These are phyloP conservation scores for Aspergillus jensenii DNA, from an alignment of 2,329 filamentous ascomycete genomes.

Conservation along the genomic window DNA sequence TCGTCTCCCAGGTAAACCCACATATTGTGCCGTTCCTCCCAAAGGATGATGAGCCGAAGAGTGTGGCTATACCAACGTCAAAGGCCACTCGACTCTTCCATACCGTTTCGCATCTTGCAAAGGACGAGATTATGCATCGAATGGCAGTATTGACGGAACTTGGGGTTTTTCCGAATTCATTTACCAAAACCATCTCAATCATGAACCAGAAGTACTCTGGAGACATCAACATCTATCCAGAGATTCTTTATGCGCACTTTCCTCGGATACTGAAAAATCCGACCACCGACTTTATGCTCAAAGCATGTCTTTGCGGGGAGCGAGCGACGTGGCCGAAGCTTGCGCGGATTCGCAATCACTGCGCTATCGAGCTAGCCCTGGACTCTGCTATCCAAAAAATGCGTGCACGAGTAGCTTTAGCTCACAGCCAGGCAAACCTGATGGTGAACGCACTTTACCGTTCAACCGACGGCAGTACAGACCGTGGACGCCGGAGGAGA, in stretches of 20 bases:
- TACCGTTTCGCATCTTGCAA: conserved; percentile 69
- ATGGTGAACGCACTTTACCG: conserved; percentile 18
- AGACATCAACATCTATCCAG: conserved; percentile 89
- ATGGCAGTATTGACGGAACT: conserved; percentile 79
- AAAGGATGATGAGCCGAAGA: conserved; percentile 61
- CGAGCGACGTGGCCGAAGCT: conserved; percentile 90
- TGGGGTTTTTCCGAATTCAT: conserved; percentile 74
- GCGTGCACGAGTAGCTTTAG: conserved; percentile 40
- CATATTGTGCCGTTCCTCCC: conserved; percentile 85
- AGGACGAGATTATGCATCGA: conserved; percentile 76
- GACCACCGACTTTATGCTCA: conserved; percentile 79
- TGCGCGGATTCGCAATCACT: conserved; percentile 79
- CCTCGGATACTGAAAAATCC: conserved; percentile 80
- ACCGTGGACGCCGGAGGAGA: conserved; percentile 24
- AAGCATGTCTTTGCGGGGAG: conserved; percentile 75
- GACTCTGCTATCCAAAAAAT: conserved; percentile 41
- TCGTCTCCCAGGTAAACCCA: conserved; percentile 94
- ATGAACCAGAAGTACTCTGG: conserved; percentile 90
- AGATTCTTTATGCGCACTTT: conserved; percentile 72
- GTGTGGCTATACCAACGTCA: conserved; percentile 30
- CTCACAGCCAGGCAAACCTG: conserved; percentile 25
- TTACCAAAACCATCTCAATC: conserved; percentile 76
- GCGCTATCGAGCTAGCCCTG: conserved; percentile 82
- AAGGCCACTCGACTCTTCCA: conserved; percentile 58
- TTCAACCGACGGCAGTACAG: conserved; percentile 24